Base-by-base conservation (phyloP, 345 rosid genomes). In the Aethionema arabicum region DNA sequence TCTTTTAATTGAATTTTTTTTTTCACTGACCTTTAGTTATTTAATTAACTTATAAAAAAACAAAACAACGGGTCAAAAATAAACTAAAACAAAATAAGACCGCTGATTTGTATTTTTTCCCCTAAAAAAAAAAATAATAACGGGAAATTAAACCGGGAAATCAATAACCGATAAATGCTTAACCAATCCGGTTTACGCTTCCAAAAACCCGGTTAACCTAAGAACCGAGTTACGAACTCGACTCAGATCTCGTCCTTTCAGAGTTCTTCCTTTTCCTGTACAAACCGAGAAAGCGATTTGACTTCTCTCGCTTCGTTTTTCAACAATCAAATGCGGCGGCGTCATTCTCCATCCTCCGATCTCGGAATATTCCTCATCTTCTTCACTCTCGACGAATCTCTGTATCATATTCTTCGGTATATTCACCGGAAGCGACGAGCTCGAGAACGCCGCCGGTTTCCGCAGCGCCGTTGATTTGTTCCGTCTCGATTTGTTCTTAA, bases 141-240 rank as follows among this genome's bases (percentile, higher is more conserved):
- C 3, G 6, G 63, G 63, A 69, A 62, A 21, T 43, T 6, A 57
- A 9, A 6, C 38, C 4, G 63, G 63, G 61, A 62, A 32, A 52
- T 10, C 2, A 14, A 39, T 40, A 53, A 43, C 16, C 32, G 30
- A 41, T 37, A 13, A 63, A 45, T 37, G 16, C 5, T 11, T 9
- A 50, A 7, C 50, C 56, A 56, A 61, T 36, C 32, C 16, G 38
- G 47, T 29, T 73, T 65, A 86, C 4, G 93, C 61, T 66, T 91
- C 98, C 73, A 89, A 73, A 74, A 89, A 89, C 0, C 96, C 98
- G 29, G 98, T 92, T 86, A 87, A 68, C 61, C 84, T 64, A 21
- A 92, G 91, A 69, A 92, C 77, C 9, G 95, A 86, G 74, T 89
- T 84, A 64, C 98, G 73, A 60, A 92, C 93, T 61, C 75, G 78